These are phyloP conservation scores for Selenicereus undatus DNA, from an alignment of 148 eudicot species.

Conservation along the genomic window DNA sequence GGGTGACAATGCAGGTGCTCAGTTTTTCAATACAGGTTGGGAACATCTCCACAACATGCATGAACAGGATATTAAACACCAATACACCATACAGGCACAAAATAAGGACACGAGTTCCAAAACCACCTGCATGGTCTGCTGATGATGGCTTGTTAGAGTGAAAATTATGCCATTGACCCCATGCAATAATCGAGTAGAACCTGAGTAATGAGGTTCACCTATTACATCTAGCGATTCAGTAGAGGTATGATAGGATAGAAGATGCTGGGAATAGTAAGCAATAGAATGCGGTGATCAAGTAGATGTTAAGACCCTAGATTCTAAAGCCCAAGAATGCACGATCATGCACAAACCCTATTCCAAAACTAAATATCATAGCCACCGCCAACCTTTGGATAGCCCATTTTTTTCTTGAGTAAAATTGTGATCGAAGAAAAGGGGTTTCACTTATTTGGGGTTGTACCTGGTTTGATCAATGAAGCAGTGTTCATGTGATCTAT, in stretches of 20 bases:
- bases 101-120: slow-evolving; percentile 5
- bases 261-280: neutral
- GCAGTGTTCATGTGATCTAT: neutral
- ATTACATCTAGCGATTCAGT: neutral
- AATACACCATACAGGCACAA: neutral
- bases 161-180: slow-evolving; percentile 2
- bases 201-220: neutral
- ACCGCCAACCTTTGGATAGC: neutral
- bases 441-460: neutral
- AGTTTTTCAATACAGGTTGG: slow-evolving; percentile 18
- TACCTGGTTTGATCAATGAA: neutral
- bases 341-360: slow-evolving; percentile 5
- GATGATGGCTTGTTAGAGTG: neutral
- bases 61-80: neutral
- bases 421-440: neutral
- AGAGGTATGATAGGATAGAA: neutral
- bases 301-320: neutral
- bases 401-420: slow-evolving; percentile 13
- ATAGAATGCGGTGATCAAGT: neutral
- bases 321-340: slow-evolving; percentile 6
- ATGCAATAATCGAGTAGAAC: neutral
- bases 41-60: slow-evolving; percentile 10
- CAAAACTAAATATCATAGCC: neutral
- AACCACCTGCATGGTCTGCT: neutral
- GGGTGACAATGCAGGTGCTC: neutral